Conservation (phyloP, 1,284 basidiomycete species). For the Puccinia triticina region DNA sequence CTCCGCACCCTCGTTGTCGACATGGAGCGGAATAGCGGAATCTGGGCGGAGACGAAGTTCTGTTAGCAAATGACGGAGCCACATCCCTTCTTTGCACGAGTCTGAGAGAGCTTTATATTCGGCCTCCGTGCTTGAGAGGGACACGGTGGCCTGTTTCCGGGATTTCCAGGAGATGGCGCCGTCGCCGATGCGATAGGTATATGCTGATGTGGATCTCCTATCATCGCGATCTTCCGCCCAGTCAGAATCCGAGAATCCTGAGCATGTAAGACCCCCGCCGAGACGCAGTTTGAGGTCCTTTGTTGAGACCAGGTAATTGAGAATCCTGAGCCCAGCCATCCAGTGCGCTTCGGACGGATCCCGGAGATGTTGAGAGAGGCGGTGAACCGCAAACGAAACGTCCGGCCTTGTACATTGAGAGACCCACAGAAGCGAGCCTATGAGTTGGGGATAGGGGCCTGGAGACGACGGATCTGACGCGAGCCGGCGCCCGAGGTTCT, state of each 20-base stretch:
- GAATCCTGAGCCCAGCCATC: neutral
- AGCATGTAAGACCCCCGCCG: neutral
- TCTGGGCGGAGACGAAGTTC: neutral
- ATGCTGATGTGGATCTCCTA: neutral
- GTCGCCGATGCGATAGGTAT: neutral
- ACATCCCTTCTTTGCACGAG: neutral
- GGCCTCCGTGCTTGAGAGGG: neutral
- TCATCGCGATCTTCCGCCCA: conserved; percentile 8
- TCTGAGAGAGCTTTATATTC: conserved; percentile 9
- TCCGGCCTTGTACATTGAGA: too few relatives aligned
- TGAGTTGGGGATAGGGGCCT: too few relatives aligned
- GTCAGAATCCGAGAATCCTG: neutral
- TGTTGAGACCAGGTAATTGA: neutral
- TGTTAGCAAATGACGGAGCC: neutral
- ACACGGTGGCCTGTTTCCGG: conserved; percentile 3
- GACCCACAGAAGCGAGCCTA: too few relatives aligned
- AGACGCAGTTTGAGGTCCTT: neutral
- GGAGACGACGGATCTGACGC: neutral
- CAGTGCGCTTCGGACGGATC: neutral
- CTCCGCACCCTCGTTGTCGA: neutral
- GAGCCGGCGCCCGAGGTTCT: neutral
- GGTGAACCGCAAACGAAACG: too few relatives aligned
- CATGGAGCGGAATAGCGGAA: neutral
- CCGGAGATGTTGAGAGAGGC: neutral
- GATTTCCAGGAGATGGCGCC: conserved; percentile 14